Base-by-base conservation (phyloP, 192 early-diverging fungal species). In the Borealophlyctis nickersoniae region DNA sequence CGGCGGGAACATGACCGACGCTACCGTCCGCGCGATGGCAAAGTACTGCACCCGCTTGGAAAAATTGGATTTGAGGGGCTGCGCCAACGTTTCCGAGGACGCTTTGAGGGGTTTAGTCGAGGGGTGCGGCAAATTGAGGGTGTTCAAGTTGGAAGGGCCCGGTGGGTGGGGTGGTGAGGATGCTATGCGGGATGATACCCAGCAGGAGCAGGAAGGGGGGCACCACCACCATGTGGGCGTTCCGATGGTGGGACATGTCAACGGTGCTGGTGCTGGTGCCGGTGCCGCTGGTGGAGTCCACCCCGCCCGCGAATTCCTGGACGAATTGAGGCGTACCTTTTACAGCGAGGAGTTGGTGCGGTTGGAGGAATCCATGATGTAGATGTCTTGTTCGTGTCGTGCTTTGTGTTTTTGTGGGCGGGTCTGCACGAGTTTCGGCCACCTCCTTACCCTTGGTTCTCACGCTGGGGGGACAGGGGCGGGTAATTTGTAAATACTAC, bases 61-160 rank as follows among this genome's bases (percentile, higher is more conserved):
- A 34, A 53, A 55, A 29, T 22, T 64, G n/a, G 62, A 64, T 55
- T 13, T 64, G 13, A 16, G 62, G 3, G 62, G 62, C 0, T 61
- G 60, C 35, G 28, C 27, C 2, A 13, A 22, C 29, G n/a, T 64
- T 23, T 3, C 16, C 52, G 62, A 64, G 28, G 28, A 11, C 13
- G 62, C n/a, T 2, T 49, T 64, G 4, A 22, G 51, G 14, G 49
- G 29, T 5, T 36, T 60, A 0, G 29, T 60, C 29, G 19, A 56
- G 9, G 29, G 52, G 14, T 56, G 51, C 19, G 9, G 29, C 24
- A 22, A 2, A n/a, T 32, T 64, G 51, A 1, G 30, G 22, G 50
- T 64, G 1, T 33, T 64, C 11, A 64, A 64, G 52, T 16, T 64
- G 24, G 62, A 53, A 30, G 52, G 24, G 23, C 22, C 11, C 11